Percentiles rank a stretch among this genome's conserved stretches.
These are phyloP conservation scores for Malassezia restricta DNA, from an alignment of 1,284 basidiomycete genomes.

Conservation along the genomic window DNA sequence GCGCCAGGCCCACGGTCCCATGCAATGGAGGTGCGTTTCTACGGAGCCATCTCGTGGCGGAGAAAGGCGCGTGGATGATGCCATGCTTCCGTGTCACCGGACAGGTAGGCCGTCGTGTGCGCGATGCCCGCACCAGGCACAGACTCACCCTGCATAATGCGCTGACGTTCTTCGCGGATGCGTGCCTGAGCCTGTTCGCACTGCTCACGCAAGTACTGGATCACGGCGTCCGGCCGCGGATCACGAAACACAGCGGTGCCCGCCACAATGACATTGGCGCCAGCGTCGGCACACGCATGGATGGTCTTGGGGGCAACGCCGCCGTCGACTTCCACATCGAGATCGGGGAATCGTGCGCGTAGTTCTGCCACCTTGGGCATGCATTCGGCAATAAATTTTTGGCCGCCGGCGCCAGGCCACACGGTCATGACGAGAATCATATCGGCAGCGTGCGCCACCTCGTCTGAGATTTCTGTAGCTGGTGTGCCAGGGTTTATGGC, in stretches of 20 bases:
- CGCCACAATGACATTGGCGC: conserved; percentile 86
- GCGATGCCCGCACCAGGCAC: conserved; percentile 23
- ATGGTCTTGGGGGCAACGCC: conserved; percentile 87
- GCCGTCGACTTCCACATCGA: conserved; percentile 91
- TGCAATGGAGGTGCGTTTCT: conserved; percentile 7
- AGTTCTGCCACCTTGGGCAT: conserved; percentile 82
- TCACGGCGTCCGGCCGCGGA: conserved; percentile 56
- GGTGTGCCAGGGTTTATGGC: conserved; percentile 46
- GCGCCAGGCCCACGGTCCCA: neutral
- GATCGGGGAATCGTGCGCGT: conserved; percentile 70
- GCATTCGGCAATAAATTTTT: conserved; percentile 89
- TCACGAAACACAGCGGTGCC: conserved; percentile 90
- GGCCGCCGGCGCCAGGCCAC: conserved; percentile 58
- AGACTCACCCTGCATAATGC: conserved; percentile 25
- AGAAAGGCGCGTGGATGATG: conserved; percentile 11
- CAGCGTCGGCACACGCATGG: conserved; percentile 71
- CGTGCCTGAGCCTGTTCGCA: conserved; percentile 42
- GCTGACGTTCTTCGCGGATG: conserved; percentile 36
- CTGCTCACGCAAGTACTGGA: conserved; percentile 26
- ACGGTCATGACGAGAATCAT: conserved; percentile 47
- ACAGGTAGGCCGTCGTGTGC: conserved; percentile 16
- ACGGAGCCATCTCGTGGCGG: neutral
- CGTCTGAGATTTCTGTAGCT: conserved; percentile 38
- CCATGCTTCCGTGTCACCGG: conserved; percentile 6
- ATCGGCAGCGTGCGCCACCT: conserved; percentile 37